Evolutionary conservation across 2,329 filamentous ascomycete species (phyloP), one percentile per base, ranked within the genome.

Genomic region (Ophiostoma montium): DNA sequence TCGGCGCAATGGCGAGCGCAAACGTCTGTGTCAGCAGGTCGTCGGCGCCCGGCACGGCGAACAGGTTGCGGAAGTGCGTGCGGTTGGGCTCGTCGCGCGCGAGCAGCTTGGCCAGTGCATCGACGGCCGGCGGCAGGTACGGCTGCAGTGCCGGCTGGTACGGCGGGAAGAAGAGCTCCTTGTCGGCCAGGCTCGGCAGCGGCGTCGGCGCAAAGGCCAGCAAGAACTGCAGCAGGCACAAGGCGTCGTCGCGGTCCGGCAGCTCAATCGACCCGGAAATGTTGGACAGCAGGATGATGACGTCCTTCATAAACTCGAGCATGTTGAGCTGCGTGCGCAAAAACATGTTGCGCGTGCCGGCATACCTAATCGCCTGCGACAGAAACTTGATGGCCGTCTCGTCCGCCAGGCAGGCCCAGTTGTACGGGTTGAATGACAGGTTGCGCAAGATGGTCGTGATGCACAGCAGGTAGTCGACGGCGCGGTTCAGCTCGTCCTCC

Each of bases 291-390:
- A 94, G 80, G 15, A 87, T 82, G 51, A 96, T 78, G 30, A 88
- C 71, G 63, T 98, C 92, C 66, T 98, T 98, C 86, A 95, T 94
- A 59, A 96, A 90, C 64, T 98, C 92, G 56, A 95, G 70, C 0
- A 85, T 92, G 64, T 95, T 95, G 59, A 76, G 72, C 56, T 92
- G 76, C 3, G 81, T 86, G 35, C 87, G 80, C 38, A 96, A 68
- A 30, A 96, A 74, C 74, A 90, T 86, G 57, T 87, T 87, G 13
- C 88, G 82, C 4, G 89, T 95, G 30, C 90, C 92, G 13, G 96
- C 72, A 56, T 92, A 86, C 52, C 88, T 76, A 54, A 96, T 88
- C 4, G 89, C 77, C 42, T 81, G 81, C 51, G 86, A 87, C 9
- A 95, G 68, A 59, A 95, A 87, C 57, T 85, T 87, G 59, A 95